Evolutionary conservation across 495 filamentous ascomycete species (phyloP).

Genomic region (Paragyromitra xinjiangensis): DNA sequence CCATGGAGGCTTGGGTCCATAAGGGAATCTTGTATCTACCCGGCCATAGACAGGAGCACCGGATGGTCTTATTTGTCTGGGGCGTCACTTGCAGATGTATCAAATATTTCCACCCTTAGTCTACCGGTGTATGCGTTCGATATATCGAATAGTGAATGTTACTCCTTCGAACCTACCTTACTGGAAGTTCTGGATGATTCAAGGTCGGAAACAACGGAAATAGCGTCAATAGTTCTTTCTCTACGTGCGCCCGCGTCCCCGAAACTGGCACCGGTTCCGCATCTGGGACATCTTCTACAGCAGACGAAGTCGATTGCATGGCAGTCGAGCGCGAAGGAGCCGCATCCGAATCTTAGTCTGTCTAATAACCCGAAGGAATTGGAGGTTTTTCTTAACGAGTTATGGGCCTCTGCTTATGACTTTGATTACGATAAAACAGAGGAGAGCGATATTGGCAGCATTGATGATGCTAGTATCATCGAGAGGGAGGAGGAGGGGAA

Average conservation of each 20-base stretch:
- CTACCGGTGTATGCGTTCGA: slow-evolving; percentile 10
- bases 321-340: not conserved
- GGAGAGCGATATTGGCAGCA: not conserved
- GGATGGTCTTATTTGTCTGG: not conserved
- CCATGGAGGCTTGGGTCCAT: not conserved
- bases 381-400: not conserved
- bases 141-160: slow-evolving; percentile 10
- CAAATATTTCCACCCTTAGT: not conserved
- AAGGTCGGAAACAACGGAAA: not conserved
- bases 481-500: not conserved
- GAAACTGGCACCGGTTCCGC: not conserved
- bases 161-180: not conserved
- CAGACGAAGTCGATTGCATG: not conserved
- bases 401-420: slow-evolving; percentile 6
- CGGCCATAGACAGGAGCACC: not conserved
- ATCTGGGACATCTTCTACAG: not conserved
- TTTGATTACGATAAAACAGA: not conserved
- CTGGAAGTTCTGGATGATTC: no score
- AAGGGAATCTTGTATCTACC: not conserved
- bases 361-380: not conserved
- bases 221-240: not conserved
- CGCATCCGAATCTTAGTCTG: slow-evolving; percentile 2
- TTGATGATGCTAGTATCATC: not conserved
- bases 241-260: not conserved
- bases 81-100: not conserved